Evolutionary conservation across 1,139 yeast species (phyloP).

Genomic region (Candida labiduridarum): DNA sequence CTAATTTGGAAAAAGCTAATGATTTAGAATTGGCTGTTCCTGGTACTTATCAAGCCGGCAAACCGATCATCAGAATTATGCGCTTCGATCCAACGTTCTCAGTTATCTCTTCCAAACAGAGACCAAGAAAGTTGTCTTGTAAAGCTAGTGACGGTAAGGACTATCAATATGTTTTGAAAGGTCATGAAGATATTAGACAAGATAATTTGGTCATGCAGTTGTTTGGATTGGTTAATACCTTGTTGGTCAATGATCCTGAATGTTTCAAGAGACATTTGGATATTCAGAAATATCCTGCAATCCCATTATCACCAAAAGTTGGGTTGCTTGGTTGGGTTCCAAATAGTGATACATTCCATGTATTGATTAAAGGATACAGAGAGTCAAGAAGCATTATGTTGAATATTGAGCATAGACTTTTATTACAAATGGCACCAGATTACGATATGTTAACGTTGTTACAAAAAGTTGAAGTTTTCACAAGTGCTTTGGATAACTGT

Average conservation of each 20-base stretch:
- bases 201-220: slow-evolving; percentile 97
- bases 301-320: slow-evolving; percentile 95
- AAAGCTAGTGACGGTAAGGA: slow-evolving; percentile 92
- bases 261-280: slow-evolving; percentile 95
- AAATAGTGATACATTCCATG: slow-evolving; percentile 95
- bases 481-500: slow-evolving; percentile 93
- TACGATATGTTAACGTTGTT: slow-evolving; percentile 85
- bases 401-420: slow-evolving; percentile 91
- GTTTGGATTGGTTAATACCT: slow-evolving; percentile 91
- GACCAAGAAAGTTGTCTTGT: slow-evolving; percentile 83
- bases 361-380: slow-evolving; percentile 86
- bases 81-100: slow-evolving; percentile 81
- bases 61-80: slow-evolving; percentile 70
- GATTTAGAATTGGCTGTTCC: slow-evolving; percentile 90
- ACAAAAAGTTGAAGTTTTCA: slow-evolving; percentile 95
- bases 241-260: slow-evolving; percentile 87
- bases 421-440: slow-evolving; percentile 98
- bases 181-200: slow-evolving; percentile 97
- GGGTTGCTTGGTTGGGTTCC: slow-evolving; percentile 98
- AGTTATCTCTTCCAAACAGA: slow-evolving; percentile 93
- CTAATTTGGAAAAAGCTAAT: slow-evolving; percentile 75
- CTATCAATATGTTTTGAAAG: slow-evolving; percentile 80
- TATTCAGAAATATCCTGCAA: slow-evolving; percentile 89
- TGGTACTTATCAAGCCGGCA: slow-evolving; percentile 88
- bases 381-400: slow-evolving; percentile 87